Conservation (phyloP, 257 asterid genomes). For the Vinca minor region DNA sequence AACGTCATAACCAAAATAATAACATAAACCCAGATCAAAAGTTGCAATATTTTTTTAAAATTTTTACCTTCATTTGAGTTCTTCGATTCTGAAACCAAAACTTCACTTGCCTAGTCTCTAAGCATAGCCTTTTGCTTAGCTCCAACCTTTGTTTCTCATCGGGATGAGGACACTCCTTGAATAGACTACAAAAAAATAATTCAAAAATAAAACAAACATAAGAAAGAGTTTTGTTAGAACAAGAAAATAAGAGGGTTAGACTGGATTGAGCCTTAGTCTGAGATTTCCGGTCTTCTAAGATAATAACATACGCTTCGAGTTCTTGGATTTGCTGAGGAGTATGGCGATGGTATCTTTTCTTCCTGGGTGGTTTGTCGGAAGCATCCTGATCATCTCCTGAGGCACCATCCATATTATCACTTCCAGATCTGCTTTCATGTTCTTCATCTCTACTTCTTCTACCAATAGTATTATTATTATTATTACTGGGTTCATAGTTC, state of each 20-base stretch:
- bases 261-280: no score
- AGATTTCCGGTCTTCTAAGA: no score
- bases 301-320: slow-evolving; percentile 56
- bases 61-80: slow-evolving; percentile 85
- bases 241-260: no score
- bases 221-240: not conserved
- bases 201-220: not conserved
- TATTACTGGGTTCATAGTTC: slow-evolving; percentile 36
- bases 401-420: slow-evolving; percentile 76
- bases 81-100: slow-evolving; percentile 95
- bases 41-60: not conserved
- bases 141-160: slow-evolving; percentile 92
- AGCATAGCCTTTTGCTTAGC: slow-evolving; percentile 67
- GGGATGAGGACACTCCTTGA: slow-evolving; percentile 96
- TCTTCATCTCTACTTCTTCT: slow-evolving; percentile 80
- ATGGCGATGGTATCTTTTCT: slow-evolving; percentile 95
- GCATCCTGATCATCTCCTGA: slow-evolving; percentile 89
- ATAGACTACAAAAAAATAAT: slow-evolving; percentile 45
- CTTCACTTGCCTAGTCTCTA: slow-evolving; percentile 83
- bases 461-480: slow-evolving; percentile 34
- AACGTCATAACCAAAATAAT: not conserved
- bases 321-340: slow-evolving; percentile 98
- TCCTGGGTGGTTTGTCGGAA: slow-evolving; percentile 68
- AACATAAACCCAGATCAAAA: not conserved
- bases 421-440: slow-evolving; percentile 97